phyloP scores from a whole-genome alignment of 805 yeast genomes.

The Candida boidinii region DNA sequence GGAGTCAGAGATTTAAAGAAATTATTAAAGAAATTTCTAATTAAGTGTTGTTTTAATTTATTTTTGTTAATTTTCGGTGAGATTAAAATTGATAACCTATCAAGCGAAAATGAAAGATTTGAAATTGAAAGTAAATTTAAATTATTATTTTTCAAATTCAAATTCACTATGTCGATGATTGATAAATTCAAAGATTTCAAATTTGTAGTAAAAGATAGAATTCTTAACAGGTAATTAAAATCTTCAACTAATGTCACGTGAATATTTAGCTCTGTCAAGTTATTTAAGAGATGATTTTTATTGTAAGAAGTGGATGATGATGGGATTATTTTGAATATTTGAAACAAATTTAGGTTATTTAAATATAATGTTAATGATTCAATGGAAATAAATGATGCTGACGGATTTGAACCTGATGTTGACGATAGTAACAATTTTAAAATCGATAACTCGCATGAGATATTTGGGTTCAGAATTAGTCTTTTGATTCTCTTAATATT shows the following conservation, averaged over 20 bases:
- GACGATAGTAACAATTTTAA: conserved; percentile 1
- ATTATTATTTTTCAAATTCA: no score
- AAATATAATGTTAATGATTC: not conserved
- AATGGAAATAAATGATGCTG: not conserved
- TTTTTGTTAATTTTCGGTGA: not conserved
- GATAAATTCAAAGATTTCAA: no score
- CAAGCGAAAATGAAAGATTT: no score
- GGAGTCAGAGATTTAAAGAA: conserved; percentile 1
- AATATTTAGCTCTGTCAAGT: no score
- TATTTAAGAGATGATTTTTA: no score
- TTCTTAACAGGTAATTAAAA: no score
- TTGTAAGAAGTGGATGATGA: not conserved
- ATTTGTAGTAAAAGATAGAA: no score
- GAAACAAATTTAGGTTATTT: not conserved
- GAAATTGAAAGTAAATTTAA: no score
- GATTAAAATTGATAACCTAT: no score
- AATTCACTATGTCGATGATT: no score
- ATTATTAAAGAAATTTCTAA: not conserved
- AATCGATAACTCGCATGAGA: conserved; percentile 1
- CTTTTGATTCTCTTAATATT: conserved; percentile 4
- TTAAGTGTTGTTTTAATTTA: not conserved
- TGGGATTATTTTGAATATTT: not conserved
- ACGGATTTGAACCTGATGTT: no score
- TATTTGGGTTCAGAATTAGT: conserved; percentile 2
- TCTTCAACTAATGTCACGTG: no score